A percentile compares a stretch with the other conserved stretches of the same genome.
phyloP scores from a whole-genome alignment of 257 asterid species.

The Fraxinus excelsior region DNA sequence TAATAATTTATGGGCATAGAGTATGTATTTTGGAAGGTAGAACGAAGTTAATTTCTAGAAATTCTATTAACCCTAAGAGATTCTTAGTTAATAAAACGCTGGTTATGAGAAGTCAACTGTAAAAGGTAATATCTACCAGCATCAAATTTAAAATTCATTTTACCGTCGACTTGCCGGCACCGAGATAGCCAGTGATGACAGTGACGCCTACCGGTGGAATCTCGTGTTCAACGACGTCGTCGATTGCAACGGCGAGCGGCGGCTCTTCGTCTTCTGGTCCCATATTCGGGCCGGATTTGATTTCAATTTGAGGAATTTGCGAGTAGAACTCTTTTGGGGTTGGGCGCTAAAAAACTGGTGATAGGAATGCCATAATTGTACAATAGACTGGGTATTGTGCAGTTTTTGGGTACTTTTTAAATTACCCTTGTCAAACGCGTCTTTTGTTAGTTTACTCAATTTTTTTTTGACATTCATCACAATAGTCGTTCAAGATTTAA shows the following conservation, averaged over 20 bases:
- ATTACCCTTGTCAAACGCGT: too few species aligned
- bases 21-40: not conserved
- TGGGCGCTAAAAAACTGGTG: too few species aligned
- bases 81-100: not conserved
- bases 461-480: too few species aligned
- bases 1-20: not conserved
- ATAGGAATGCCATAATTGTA: too few species aligned
- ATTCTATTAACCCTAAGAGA: not conserved
- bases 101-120: not conserved
- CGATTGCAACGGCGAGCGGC: conserved; percentile 79
- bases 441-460: too few species aligned
- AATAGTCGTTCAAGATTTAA: too few species aligned
- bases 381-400: too few species aligned
- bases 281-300: conserved; percentile 31
- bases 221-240: conserved; percentile 28
- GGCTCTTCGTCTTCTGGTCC: conserved; percentile 74
- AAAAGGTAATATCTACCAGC: not conserved
- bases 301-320: not conserved
- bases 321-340: too few species aligned
- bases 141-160: not conserved
- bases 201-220: conserved; percentile 78
- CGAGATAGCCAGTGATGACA: conserved; percentile 94
- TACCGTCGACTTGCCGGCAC: conserved; percentile 99
- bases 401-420: too few species aligned
- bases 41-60: not conserved